Base-by-base conservation (phyloP, 1,284 basidiomycete genomes). In the Cutaneotrichosporon cyanovorans region DNA sequence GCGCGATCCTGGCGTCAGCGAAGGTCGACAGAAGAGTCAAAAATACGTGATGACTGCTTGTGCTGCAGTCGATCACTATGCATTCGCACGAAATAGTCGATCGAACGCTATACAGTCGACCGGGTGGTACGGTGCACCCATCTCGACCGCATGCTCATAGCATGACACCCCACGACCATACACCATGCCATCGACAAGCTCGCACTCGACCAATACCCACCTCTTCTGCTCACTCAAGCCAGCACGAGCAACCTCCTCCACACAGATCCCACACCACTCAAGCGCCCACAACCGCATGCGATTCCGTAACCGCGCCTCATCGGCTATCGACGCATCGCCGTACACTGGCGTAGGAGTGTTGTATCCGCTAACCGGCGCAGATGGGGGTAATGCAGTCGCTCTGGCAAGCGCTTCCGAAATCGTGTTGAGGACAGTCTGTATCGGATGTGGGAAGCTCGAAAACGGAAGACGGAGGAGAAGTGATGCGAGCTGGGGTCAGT, bases 261-360 rank as follows among this genome's bases (percentile, higher is more conserved):
- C 84, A 0, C 80, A 82, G 46, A 90, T 90, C n/a, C 80, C 76
- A 22, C 88, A 73, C 69, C 88, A 88, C 57, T 89, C 85, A 36
- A 88, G 76, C n/a, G 61, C 59, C 58, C 65, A 60, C 22, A 66
- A 48, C n/a, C 62, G 56, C 45, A 61, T 55, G 33, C 51, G 56
- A 44, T 56, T 55, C 7, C 56, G 44, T 16, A 63, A n/a, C 20
- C 47, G 41, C 31, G 46, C 51, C 19, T 44, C 50, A 15, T 59
- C 57, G 25, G 37, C 30, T 18, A 41, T 22, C 4, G 16, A 11
- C 42, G 18, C 11, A 9, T n/a, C 30, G 2, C 39, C 47, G 41
- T 16, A 18, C 77, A 16, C 82, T 79, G 6, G 30, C 12, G 75
- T 74, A 8, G 69, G 65, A 0, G 63, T 68, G 40, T 58, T 62